Percentiles rank a stretch among this genome's conserved stretches.
Conservation (phyloP, 176 grass and related monocot genomes). For the Triticum dicoccoides region DNA sequence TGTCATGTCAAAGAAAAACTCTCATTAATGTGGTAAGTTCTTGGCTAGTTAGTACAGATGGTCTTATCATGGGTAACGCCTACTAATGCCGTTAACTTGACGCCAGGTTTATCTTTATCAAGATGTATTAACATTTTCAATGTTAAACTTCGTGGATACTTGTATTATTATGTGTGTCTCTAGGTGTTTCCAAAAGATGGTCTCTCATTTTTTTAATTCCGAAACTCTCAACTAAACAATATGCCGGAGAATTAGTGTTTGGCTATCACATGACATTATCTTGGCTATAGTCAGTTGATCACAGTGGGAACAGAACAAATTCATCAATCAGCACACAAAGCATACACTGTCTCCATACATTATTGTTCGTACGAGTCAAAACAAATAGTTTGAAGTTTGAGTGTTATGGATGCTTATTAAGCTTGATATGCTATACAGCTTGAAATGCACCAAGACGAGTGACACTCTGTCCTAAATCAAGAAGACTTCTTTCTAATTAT, state of each 20-base stretch:
- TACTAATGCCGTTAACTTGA: too few relatives aligned
- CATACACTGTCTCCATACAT: neutral
- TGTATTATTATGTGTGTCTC: too few relatives aligned
- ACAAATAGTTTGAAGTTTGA: neutral
- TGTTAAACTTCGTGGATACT: too few relatives aligned
- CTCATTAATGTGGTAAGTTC: too few relatives aligned
- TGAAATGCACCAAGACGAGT: slow-evolving; percentile 10
- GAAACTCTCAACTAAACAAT: too few relatives aligned
- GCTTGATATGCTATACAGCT: slow-evolving; percentile 27
- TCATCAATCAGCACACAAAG: slow-evolving; percentile 14
- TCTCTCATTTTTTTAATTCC: too few relatives aligned
- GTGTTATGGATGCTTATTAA: neutral
- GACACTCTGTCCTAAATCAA: slow-evolving; percentile 37
- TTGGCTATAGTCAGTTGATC: neutral
- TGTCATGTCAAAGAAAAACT: too few relatives aligned
- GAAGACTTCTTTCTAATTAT: slow-evolving; percentile 2
- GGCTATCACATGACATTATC: neutral
- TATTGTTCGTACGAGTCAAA: neutral
- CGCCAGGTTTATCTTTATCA: too few relatives aligned
- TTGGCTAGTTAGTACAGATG: too few relatives aligned
- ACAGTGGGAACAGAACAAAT: neutral
- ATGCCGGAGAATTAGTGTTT: neutral
- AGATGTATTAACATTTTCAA: too few relatives aligned
- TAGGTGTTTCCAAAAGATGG: too few relatives aligned
- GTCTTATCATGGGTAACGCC: too few relatives aligned